phyloP scores from a whole-genome alignment of 306 rosid genomes.

The Vicia villosa region DNA sequence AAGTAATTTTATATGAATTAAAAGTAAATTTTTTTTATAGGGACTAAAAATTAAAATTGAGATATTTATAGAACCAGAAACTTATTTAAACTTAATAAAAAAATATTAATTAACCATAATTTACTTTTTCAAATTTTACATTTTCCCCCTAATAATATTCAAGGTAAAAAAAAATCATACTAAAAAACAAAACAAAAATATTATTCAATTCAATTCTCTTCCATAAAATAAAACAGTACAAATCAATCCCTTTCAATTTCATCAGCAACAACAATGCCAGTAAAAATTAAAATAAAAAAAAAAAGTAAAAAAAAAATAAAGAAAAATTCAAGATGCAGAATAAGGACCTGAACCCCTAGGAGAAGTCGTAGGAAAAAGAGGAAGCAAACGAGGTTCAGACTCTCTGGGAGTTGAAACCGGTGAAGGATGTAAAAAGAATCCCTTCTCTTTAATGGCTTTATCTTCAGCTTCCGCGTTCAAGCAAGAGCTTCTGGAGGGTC shows the following conservation, averaged over 20 bases:
- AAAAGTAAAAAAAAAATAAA: not conserved
- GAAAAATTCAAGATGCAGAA: conserved; percentile 43
- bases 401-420: conserved; percentile 80
- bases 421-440: conserved; percentile 82
- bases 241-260: conserved; percentile 29
- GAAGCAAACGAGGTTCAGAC: conserved; percentile 71
- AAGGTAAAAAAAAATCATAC: conserved; percentile 4
- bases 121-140: not conserved
- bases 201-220: conserved; percentile 42
- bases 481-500: conserved; percentile 6
- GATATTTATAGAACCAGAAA: too few species aligned
- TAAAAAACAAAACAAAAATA: not conserved
- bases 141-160: not conserved
- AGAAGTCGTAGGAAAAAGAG: conserved; percentile 92
- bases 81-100: too few species aligned
- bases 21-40: too few species aligned
- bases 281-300: not conserved
- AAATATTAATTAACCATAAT: too few species aligned
- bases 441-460: conserved; percentile 82
- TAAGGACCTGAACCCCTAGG: conserved; percentile 78
- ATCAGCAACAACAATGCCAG: conserved; percentile 49
- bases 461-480: conserved; percentile 66
- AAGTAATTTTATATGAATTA: too few species aligned
- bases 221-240: conserved; percentile 43
- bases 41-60: too few species aligned